Percentiles rank a stretch among this genome's conserved stretches.
These are phyloP conservation scores for Naganishia kalamii DNA, from an alignment of 768 basidiomycete species.

Conservation along the genomic window DNA sequence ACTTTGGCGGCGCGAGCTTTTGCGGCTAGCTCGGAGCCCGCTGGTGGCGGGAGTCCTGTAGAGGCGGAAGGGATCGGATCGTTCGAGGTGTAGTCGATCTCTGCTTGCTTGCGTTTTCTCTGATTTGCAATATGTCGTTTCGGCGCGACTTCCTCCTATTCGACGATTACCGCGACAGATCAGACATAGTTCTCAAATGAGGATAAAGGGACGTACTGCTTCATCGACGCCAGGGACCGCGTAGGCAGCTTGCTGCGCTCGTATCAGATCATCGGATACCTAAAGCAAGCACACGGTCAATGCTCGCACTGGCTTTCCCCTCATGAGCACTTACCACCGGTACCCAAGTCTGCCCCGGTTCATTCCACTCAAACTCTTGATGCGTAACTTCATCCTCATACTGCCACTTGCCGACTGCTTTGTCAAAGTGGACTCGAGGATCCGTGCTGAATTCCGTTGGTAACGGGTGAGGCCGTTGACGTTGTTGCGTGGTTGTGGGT, in stretches of 20 bases:
- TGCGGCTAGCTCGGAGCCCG: background rate
- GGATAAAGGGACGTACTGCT: conserved; percentile 55
- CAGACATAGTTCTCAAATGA: background rate
- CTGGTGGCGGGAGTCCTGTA: conserved; percentile 7
- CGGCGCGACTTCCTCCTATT: conserved; percentile 77
- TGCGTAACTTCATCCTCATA: conserved; percentile 79
- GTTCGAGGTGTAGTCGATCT: conserved; percentile 58
- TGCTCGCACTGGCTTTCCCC: background rate
- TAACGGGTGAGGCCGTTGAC: conserved; percentile 7
- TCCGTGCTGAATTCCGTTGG: conserved; percentile 65
- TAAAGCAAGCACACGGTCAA: background rate
- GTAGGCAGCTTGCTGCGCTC: conserved; percentile 91
- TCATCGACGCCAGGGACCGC: conserved; percentile 89
- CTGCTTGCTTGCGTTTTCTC: conserved; percentile 51
- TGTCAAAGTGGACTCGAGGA: conserved; percentile 75
- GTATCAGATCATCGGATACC: conserved; percentile 63
- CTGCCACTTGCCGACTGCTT: conserved; percentile 69
- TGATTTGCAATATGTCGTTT: conserved; percentile 50
- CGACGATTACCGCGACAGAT: background rate
- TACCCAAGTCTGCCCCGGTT: conserved; percentile 68
- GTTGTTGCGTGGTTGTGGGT: background rate
- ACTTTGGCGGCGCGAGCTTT: conserved; percentile 44
- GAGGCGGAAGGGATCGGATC: conserved; percentile 46
- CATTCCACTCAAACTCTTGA: conserved; percentile 82
- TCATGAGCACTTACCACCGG: conserved; percentile 60